Evolutionary conservation across 352 stramenopile species (phyloP).

Genomic region (Pythium brassicae): DNA sequence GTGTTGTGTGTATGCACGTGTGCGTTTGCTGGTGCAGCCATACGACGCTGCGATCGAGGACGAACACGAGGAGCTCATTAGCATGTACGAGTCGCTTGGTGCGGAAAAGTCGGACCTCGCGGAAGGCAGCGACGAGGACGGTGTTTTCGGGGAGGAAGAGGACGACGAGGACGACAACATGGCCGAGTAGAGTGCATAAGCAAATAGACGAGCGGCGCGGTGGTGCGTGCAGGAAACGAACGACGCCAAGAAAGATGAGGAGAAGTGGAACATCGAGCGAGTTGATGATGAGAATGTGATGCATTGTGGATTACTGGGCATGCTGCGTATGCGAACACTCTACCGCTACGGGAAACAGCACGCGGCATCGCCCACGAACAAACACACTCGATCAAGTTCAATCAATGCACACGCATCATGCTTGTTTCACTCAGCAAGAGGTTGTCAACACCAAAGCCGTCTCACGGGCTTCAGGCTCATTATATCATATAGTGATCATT

Average conservation of each 20-base stretch:
- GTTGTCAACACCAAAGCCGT: conserved; percentile 43
- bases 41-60: conserved; percentile 63
- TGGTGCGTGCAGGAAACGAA: neutral
- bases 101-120: conserved; percentile 44
- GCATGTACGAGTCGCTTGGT: conserved; percentile 40
- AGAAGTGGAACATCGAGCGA: neutral
- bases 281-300: too few species aligned
- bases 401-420: conserved; percentile 1
- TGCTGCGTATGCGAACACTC: too few species aligned
- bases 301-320: too few species aligned
- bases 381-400: neutral
- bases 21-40: conserved; percentile 28
- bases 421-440: conserved; percentile 58
- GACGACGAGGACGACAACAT: conserved; percentile 19
- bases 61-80: conserved; percentile 46
- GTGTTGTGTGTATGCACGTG: conserved; percentile 5
- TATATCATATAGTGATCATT: conserved; percentile 77
- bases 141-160: neutral
- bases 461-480: conserved; percentile 58
- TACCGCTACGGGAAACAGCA: neutral
- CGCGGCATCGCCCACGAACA: neutral
- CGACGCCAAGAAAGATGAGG: neutral
- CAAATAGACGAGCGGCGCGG: neutral
- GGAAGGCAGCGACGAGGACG: conserved; percentile 20
- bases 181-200: conserved; percentile 13